phyloP scores from a whole-genome alignment of 1,284 basidiomycete species.

The Marasmius fiardii region DNA sequence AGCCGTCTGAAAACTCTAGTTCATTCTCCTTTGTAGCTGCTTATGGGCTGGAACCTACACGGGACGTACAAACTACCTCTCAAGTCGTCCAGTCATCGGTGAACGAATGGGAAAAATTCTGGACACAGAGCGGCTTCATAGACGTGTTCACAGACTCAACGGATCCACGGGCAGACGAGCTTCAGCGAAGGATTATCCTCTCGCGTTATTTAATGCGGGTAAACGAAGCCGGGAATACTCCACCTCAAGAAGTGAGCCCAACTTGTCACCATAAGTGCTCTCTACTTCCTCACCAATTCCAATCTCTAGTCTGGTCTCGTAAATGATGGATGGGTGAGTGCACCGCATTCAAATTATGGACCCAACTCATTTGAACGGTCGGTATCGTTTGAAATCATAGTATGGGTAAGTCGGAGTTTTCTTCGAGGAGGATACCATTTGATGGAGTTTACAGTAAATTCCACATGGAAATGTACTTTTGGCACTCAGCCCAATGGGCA shows the following conservation, averaged over 20 bases:
- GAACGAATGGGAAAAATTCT: conserved; percentile 43
- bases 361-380: not conserved
- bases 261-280: not conserved
- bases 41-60: conserved; percentile 24
- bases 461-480: conserved; percentile 63
- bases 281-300: conserved; percentile 1
- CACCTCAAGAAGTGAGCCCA: conserved; percentile 52
- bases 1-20: conserved; percentile 16
- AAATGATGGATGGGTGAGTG: conserved; percentile 56
- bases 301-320: conserved; percentile 47
- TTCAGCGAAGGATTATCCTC: conserved; percentile 54
- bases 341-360: not conserved
- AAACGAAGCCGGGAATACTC: conserved; percentile 54
- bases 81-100: conserved; percentile 33
- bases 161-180: conserved; percentile 47
- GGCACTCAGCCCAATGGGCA: conserved; percentile 59
- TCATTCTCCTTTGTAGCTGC: conserved; percentile 32
- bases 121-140: conserved; percentile 49
- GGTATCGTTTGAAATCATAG: conserved; percentile 9
- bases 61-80: conserved; percentile 19
- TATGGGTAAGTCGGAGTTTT: conserved; percentile 26
- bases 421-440: not conserved
- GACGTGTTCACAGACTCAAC: conserved; percentile 48
- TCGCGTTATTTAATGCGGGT: conserved; percentile 57
- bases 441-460: conserved; percentile 35